These are phyloP conservation scores for Chrysosporium keratinophilum DNA, from an alignment of 2,329 filamentous ascomycete genomes.

Conservation along the genomic window DNA sequence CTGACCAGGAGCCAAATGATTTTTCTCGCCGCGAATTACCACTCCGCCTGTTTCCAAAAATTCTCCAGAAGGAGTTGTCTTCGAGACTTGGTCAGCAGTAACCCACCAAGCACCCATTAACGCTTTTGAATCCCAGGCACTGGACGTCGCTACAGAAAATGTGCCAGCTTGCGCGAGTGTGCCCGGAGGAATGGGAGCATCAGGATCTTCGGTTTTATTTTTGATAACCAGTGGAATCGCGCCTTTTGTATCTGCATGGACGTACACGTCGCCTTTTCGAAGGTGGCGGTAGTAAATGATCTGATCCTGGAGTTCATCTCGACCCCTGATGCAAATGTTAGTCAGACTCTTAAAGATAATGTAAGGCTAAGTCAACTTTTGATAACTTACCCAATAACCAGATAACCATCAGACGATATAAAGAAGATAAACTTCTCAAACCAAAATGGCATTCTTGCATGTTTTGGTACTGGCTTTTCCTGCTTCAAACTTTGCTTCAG, in stretches of 20 bases:
- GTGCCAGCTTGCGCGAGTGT: constrained; percentile 85
- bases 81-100: constrained; percentile 77
- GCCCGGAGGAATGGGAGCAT: constrained; percentile 81
- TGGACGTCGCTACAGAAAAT: constrained; percentile 72
- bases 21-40: constrained; percentile 74
- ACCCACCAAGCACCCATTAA: constrained; percentile 97
- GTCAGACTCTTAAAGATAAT: not conserved
- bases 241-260: constrained; percentile 79
- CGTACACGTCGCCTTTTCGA: constrained; percentile 80
- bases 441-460: constrained; percentile 76
- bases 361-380: not conserved
- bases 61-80: constrained; percentile 68
- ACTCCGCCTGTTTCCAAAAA: constrained; percentile 71
- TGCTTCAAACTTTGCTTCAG: constrained; percentile 81
- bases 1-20: constrained; percentile 78
- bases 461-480: constrained; percentile 77
- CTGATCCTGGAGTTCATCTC: constrained; percentile 82
- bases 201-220: constrained; percentile 65
- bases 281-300: constrained; percentile 80
- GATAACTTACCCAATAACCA: constrained; percentile 58
- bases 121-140: constrained; percentile 92
- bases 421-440: constrained; percentile 98
- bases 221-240: constrained; percentile 82
- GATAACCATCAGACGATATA: constrained; percentile 86
- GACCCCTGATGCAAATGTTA: constrained; percentile 42